Conservation (phyloP, 345 rosid genomes). For the Pugionium dolabratum region DNA sequence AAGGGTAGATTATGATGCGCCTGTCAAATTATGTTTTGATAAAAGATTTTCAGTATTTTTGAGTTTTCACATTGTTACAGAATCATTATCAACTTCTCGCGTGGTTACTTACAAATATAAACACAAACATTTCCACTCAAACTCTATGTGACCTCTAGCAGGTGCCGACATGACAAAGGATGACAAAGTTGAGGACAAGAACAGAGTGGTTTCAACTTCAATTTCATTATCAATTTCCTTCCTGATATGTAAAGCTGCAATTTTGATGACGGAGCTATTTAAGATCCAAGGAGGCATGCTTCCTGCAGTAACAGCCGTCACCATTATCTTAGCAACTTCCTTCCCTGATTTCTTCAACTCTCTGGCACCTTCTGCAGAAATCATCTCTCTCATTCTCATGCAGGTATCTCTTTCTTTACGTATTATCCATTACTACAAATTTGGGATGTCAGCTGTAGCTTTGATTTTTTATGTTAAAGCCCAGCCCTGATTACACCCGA, state of each 20-base stretch:
- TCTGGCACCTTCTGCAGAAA: constrained; percentile 70
- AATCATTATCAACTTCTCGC: not conserved
- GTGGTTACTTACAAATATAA: not conserved
- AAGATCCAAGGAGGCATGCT: constrained; percentile 73
- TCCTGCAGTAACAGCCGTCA: constrained; percentile 65
- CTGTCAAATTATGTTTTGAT: not conserved
- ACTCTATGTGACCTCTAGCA: constrained; percentile 35
- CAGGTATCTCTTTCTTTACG: constrained; percentile 53
- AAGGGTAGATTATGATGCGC: not conserved
- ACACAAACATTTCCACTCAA: constrained; percentile 3
- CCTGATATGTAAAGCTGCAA: constrained; percentile 64
- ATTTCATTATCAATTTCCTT: constrained; percentile 63
- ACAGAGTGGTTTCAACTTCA: constrained; percentile 55
- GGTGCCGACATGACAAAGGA: constrained; percentile 44
- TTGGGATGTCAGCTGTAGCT: not conserved
- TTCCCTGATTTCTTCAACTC: constrained; percentile 59
- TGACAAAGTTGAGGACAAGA: constrained; percentile 46
- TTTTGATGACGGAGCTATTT: constrained; percentile 42
- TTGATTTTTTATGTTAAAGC: too few relatives aligned
- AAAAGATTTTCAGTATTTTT: not conserved
- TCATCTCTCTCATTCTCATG: constrained; percentile 69
- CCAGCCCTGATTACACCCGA: too few relatives aligned
- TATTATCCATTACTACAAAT: not conserved
- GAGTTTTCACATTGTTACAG: not conserved
- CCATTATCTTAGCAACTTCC: constrained; percentile 61